A percentile compares a stretch with the other conserved stretches of the same genome.
These are phyloP conservation scores for Chlorella sorokiniana DNA, from an alignment of 139 green algal species.

Conservation along the genomic window DNA sequence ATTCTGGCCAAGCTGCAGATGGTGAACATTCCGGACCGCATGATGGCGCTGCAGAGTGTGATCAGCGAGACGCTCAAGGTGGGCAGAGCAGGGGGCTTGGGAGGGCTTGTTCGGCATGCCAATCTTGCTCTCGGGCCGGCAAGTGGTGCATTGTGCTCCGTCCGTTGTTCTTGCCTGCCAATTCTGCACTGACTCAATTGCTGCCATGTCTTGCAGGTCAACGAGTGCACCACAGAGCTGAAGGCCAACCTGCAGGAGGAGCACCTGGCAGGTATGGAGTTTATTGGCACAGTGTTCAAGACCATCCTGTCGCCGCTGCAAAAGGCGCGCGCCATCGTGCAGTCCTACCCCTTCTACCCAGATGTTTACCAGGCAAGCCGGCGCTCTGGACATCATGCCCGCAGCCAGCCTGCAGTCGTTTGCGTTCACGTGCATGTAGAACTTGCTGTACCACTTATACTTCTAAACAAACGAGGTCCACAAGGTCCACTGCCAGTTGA, in stretches of 20 bases:
- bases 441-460: background rate
- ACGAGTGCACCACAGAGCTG: conserved; percentile 45
- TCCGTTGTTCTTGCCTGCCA: background rate
- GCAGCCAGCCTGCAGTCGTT: too few species aligned
- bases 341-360: conserved; percentile 56
- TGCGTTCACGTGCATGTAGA: too few species aligned
- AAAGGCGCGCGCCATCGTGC: conserved; percentile 51
- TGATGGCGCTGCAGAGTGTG: conserved; percentile 47
- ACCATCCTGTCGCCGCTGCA: conserved; percentile 48
- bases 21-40: conserved; percentile 46
- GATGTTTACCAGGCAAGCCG: conserved; percentile 45
- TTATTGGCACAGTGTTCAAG: conserved; percentile 57
- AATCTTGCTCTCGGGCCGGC: too few species aligned
- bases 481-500: too few species aligned
- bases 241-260: conserved; percentile 57
- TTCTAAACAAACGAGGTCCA: background rate
- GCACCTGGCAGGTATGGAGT: conserved; percentile 53
- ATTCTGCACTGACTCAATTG: too few species aligned
- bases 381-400: too few species aligned
- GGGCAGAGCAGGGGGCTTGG: background rate
- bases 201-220: conserved; percentile 23
- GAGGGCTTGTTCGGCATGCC: too few species aligned
- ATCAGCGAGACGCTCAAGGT: conserved; percentile 52
- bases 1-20: conserved; percentile 46
- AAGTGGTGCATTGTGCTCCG: too few species aligned